Evolutionary conservation across 768 basidiomycete genomes (phyloP).

Genomic region (Pleurotus eryngii): DNA sequence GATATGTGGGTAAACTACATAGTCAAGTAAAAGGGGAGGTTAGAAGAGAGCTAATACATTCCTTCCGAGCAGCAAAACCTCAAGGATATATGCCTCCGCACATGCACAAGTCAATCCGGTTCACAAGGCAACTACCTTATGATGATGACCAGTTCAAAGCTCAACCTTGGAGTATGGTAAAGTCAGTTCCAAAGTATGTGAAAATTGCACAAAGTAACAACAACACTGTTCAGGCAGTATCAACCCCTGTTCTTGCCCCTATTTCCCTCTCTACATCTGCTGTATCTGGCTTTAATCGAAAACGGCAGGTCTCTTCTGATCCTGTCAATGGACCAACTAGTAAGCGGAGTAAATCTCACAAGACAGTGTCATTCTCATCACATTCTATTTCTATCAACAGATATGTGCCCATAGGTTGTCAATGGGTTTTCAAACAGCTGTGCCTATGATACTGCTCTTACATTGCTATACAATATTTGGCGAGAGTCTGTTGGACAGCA

Average conservation of each 20-base stretch:
- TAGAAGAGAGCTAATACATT: conserved; percentile 1
- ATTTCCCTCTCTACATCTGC: too few relatives aligned
- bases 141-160: background rate
- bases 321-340: too few relatives aligned
- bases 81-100: conserved; percentile 4
- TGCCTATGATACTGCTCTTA: conserved; percentile 25
- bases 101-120: background rate
- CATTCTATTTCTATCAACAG: background rate
- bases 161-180: background rate
- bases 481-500: too few relatives aligned
- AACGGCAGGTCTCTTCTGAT: too few relatives aligned
- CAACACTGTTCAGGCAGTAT: too few relatives aligned
- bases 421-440: conserved; percentile 26
- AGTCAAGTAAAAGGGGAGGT: background rate
- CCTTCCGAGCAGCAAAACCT: conserved; percentile 1
- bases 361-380: too few relatives aligned
- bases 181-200: background rate
- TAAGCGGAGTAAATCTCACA: too few relatives aligned
- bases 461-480: conserved; percentile 16
- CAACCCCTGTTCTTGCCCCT: too few relatives aligned
- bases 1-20: conserved; percentile 6
- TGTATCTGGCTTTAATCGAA: too few relatives aligned
- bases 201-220: too few relatives aligned
- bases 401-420: conserved; percentile 7
- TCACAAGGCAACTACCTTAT: conserved; percentile 9